Evolutionary conservation across 1,139 yeast genomes (phyloP).

Genomic region (Casaregolazyma suthepensis): DNA sequence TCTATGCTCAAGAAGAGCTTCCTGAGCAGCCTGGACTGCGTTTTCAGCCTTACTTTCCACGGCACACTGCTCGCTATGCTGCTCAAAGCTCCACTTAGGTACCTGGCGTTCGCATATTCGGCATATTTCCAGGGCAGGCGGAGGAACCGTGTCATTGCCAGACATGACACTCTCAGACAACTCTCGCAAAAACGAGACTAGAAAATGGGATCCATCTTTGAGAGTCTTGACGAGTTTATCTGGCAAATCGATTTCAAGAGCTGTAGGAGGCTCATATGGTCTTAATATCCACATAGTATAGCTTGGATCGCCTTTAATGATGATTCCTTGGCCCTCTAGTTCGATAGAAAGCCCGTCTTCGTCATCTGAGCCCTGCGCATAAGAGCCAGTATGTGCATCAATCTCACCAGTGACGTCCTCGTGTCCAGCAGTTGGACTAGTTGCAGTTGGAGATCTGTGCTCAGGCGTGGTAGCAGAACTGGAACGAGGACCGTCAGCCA

Average conservation of each 20-base stretch:
- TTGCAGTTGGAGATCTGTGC: background rate
- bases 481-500: background rate
- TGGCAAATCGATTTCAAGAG: constrained; percentile 62
- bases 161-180: constrained; percentile 48
- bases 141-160: constrained; percentile 62
- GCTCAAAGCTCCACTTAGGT: constrained; percentile 97
- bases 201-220: constrained; percentile 85
- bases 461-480: background rate
- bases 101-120: constrained; percentile 84
- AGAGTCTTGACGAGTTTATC: constrained; percentile 58
- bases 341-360: constrained; percentile 36
- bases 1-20: constrained; percentile 66
- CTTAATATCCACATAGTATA: constrained; percentile 93
- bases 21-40: constrained; percentile 73
- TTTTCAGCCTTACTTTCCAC: constrained; percentile 81
- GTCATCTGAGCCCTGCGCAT: constrained; percentile 11
- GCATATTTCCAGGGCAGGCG: constrained; percentile 75
- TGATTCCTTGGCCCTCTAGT: constrained; percentile 92
- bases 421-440: constrained; percentile 6
- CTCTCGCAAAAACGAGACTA: constrained; percentile 64
- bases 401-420: constrained; percentile 9
- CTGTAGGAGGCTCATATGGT: constrained; percentile 59
- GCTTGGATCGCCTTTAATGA: constrained; percentile 71
- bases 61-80: constrained; percentile 82
- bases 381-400: constrained; percentile 8